phyloP scores from a whole-genome alignment of 2,329 filamentous ascomycete species.

The Colletotrichum salicis region DNA sequence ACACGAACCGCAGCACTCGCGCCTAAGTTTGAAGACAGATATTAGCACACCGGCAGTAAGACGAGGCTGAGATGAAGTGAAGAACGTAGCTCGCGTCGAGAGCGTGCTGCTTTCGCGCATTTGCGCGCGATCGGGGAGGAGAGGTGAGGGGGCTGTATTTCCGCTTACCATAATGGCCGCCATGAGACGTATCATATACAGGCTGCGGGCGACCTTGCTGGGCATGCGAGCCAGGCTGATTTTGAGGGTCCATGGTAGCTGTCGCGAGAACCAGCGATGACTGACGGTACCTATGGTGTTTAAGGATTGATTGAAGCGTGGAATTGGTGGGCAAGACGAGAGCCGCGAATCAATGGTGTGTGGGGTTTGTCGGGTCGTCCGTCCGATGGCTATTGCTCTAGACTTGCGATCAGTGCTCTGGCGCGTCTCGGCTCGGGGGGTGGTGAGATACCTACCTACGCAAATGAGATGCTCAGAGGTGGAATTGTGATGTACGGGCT shows the following conservation, averaged over 20 bases:
- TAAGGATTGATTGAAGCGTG: not conserved
- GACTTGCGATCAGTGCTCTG: not conserved
- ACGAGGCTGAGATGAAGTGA: constrained; percentile 21
- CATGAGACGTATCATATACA: constrained; percentile 78
- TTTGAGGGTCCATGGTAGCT: constrained; percentile 51
- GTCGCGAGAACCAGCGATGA: not conserved
- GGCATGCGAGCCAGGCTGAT: constrained; percentile 36
- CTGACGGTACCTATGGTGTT: not conserved
- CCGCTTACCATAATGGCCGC: constrained; percentile 79
- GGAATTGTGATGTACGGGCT: not conserved
- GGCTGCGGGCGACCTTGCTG: constrained; percentile 70
- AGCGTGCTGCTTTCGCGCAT: not conserved
- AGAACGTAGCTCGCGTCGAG: not conserved
- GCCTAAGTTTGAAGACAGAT: constrained; percentile 55
- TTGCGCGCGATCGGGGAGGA: not conserved
- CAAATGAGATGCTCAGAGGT: not conserved
- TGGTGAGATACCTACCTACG: not conserved
- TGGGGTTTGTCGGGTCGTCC: not conserved
- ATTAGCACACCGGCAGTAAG: constrained; percentile 33
- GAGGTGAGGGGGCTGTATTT: constrained; percentile 30
- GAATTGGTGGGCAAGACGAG: not conserved
- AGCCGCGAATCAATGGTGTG: not conserved
- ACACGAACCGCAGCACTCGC: constrained; percentile 74
- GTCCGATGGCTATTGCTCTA: not conserved
- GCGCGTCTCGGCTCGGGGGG: not conserved